Conservation (phyloP, 1,139 yeast species). For the Saccharomyces hybrid region DNA sequence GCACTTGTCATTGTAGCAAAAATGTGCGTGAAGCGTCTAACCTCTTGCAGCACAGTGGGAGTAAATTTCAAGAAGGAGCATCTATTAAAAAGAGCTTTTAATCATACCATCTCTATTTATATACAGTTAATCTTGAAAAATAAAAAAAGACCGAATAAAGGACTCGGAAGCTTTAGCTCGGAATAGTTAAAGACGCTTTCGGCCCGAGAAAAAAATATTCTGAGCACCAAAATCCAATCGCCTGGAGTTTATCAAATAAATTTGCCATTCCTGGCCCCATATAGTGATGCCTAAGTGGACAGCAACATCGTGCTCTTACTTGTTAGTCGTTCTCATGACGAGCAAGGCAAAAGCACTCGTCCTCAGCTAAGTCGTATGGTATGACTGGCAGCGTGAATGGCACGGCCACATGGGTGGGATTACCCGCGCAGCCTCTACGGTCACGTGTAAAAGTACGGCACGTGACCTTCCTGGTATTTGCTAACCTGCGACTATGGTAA, state of each 20-base stretch:
- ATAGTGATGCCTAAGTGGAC: too few species aligned
- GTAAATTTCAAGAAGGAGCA: neutral
- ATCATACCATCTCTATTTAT: neutral
- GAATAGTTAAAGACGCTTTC: neutral
- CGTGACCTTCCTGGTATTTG: neutral
- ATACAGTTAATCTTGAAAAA: neutral
- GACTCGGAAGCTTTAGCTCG: neutral
- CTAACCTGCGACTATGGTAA: conserved; percentile 26
- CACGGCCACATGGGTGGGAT: neutral
- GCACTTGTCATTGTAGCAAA: neutral
- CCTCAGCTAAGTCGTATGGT: neutral
- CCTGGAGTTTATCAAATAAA: neutral
- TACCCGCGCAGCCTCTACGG: neutral
- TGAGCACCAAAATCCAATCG: neutral
- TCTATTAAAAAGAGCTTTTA: neutral
- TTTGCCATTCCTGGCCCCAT: neutral
- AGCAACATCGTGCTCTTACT: neutral
- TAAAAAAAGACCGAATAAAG: neutral
- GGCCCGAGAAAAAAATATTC: neutral
- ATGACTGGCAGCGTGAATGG: neutral
- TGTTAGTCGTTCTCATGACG: neutral
- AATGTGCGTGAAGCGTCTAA: neutral
- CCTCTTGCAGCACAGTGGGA: neutral
- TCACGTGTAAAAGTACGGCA: neutral
- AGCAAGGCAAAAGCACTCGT: neutral